Evolutionary conservation across 2,329 filamentous ascomycete species (phyloP), one percentile per base, ranked within the genome.

Genomic region (Trichoderma sp.): DNA sequence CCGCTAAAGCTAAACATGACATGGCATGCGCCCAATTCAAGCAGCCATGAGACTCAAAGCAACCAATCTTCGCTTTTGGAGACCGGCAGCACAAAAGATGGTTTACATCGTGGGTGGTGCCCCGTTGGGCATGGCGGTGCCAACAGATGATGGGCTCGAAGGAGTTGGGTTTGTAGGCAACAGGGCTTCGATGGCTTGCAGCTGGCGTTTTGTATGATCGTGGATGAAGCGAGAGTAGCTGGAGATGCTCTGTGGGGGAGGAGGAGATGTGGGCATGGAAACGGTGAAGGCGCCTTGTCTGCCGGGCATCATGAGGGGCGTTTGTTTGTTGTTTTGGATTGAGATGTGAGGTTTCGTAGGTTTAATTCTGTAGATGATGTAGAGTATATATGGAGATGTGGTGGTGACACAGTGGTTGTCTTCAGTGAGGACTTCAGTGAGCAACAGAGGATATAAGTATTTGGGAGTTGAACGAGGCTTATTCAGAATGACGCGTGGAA

Each of bases 161-260:
- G 70, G 71, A 45, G 64, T 64, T 5, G 72, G 71, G 37, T 70
- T 70, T 12, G 73, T 54, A 29, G 72, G 66, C 2, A 35, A 61
- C 2, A 72, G 67, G 35, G 68, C 70, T 1, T 84, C 81, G 12
- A 82, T 81, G 4, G 82, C 80, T 70, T 90, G 86, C 86, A 90
- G 89, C 75, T 89, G 88, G 67, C 83, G 81, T 80, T 87, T 88
- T 70, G 88, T 90, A 79, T 90, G 87, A 65, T 85, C 82, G 74
- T 87, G 86, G 85, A 90, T 90, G 67, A 82, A 85, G 69, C 83
- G 83, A 15, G 87, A 80, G 72, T 90, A 90, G 60, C 77, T 85
- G 6, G 83, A 84, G 70, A 86, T 82, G 71, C 83, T 84, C 54
- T 81, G 80, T 12, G 78, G 80, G 61, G 80, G 78, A 72, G 79